Conservation (phyloP, 345 rosid species). For the Melaleuca quinquenervia region DNA sequence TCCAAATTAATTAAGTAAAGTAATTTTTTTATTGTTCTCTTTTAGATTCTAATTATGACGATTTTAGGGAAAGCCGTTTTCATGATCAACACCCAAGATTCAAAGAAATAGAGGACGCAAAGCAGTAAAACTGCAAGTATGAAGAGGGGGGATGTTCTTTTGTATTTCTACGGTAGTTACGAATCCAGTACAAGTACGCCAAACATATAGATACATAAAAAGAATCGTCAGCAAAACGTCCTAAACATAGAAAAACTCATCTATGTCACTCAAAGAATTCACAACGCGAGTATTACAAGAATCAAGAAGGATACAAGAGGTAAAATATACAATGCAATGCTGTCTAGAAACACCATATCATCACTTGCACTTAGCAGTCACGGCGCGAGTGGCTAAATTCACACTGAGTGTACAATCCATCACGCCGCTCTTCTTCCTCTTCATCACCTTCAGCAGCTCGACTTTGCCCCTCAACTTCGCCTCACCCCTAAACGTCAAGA, state of each 20-base stretch:
- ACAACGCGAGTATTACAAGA: neutral
- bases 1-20: no score
- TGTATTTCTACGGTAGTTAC: neutral
- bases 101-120: neutral
- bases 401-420: neutral
- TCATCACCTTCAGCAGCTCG: neutral
- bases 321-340: neutral
- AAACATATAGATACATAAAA: neutral
- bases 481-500: neutral
- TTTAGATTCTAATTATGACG: no score
- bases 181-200: neutral
- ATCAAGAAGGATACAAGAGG: neutral
- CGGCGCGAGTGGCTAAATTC: neutral
- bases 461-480: conserved; percentile 1
- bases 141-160: neutral
- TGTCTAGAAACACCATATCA: neutral
- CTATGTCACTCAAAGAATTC: neutral
- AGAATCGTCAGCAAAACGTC: neutral
- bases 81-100: neutral
- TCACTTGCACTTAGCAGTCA: neutral
- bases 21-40: no score
- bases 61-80: no score
- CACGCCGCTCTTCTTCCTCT: neutral
- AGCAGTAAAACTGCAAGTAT: neutral
- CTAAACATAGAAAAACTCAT: neutral